Base-by-base conservation (phyloP, 306 rosid genomes). In the Pueraria montana region DNA sequence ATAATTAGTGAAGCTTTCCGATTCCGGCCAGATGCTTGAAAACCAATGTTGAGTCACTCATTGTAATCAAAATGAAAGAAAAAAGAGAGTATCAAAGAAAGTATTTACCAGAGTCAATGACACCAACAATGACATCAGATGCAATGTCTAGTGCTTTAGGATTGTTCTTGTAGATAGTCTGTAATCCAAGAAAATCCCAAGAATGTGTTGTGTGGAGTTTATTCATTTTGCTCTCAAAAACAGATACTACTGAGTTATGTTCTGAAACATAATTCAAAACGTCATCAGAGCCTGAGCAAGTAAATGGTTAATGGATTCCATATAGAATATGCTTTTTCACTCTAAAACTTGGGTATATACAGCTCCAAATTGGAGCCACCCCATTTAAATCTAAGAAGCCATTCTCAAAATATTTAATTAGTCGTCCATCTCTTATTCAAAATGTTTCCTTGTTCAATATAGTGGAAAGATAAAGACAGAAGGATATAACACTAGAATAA, bases 11-110 rank as follows among this genome's bases (percentile, higher is more conserved):
- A 92, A 92, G 89, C 95, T 92, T 83, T 86, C 84, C 0, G 97
- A 91, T 85, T 91, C 95, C 0, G 95, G 97, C 97, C 97, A 92
- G 72, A 92, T 68, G 36, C 97, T 90, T 89, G 83, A 50, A 82
- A 64, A 76, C 16, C 59, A 79, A 66, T 13, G 76, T 77, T 45
- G 56, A 40, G 69, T 50, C 46, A 40, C 58, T 46, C 26, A 12
- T 12, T 26, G 49, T 32, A 9, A 69, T 69, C 21, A 61, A 66
- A 63, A 68, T 48, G 66, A 17, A 67, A 70, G 26, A 17, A 17
- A 18, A 17, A 24, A 56, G 49, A 63, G 50, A 61, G 34, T n/a
- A 11, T 30, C 30, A 42, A 12, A 26, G 70, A 30, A 76, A 88
- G 59, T 40, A 40, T 26, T 72, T 88, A 92, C 97, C 95, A 6